These are phyloP conservation scores for Bidens hawaiensis DNA, from an alignment of 140 eudicot genomes.

Conservation along the genomic window DNA sequence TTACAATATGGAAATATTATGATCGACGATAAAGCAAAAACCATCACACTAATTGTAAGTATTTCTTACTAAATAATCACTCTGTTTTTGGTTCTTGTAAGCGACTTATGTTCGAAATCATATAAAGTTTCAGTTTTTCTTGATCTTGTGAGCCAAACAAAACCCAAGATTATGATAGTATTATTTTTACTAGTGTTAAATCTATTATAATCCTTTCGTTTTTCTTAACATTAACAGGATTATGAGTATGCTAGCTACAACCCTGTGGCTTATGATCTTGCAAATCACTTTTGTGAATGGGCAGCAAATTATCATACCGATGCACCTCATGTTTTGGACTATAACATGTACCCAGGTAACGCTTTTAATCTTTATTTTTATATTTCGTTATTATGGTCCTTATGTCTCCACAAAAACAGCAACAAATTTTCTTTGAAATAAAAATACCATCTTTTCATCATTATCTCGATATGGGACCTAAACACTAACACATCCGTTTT, in stretches of 20 bases:
- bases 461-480: neutral
- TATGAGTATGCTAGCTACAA: slow-evolving; percentile 93
- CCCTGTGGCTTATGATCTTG: slow-evolving; percentile 76
- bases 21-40: slow-evolving; percentile 59
- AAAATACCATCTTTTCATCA: neutral
- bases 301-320: slow-evolving; percentile 86
- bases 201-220: neutral
- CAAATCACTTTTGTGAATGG: slow-evolving; percentile 89
- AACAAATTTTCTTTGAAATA: neutral
- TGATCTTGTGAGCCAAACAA: slow-evolving; percentile 7
- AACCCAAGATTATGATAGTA: neutral
- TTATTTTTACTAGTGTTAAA: neutral
- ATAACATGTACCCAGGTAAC: slow-evolving; percentile 69
- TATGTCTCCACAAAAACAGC: neutral
- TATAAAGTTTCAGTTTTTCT: neutral
- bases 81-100: slow-evolving; percentile 2
- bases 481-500: neutral
- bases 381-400: neutral
- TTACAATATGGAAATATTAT: slow-evolving; percentile 89
- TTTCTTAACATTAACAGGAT: slow-evolving; percentile 43
- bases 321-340: slow-evolving; percentile 65
- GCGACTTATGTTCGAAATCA: neutral
- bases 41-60: slow-evolving; percentile 74
- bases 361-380: neutral
- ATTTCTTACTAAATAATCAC: neutral